Percentiles rank a stretch among this genome's conserved stretches.
Evolutionary conservation across 2,329 filamentous ascomycete genomes (phyloP).

Genomic region (Pyrenophora seminiperda): DNA sequence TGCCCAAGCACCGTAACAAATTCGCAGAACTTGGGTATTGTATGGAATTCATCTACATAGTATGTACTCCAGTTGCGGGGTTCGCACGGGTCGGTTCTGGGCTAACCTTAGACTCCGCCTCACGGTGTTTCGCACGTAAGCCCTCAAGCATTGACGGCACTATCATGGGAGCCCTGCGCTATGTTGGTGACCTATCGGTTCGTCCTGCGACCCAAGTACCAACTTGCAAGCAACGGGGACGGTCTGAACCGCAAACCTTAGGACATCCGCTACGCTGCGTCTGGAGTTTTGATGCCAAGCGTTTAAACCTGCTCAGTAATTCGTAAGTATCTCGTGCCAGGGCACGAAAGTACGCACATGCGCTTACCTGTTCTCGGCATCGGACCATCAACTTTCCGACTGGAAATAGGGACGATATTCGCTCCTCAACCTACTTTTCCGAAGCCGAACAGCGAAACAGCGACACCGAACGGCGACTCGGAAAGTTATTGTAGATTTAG

Average conservation of each 20-base stretch:
- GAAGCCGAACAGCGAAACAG: slow-evolving; percentile 8
- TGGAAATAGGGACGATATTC: slow-evolving; percentile 5
- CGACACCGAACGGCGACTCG: neutral
- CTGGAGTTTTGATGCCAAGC: slow-evolving; percentile 8
- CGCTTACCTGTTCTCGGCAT: slow-evolving; percentile 21
- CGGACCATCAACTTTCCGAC: slow-evolving; percentile 26
- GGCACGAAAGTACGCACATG: slow-evolving; percentile 25
- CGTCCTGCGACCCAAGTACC: neutral
- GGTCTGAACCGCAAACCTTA: slow-evolving; percentile 18
- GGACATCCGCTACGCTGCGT: slow-evolving; percentile 15
- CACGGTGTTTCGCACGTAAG: slow-evolving; percentile 14
- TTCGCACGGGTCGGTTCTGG: slow-evolving; percentile 5
- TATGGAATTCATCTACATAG: neutral
- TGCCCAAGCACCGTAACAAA: neutral
- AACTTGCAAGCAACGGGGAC: neutral
- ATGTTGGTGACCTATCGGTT: neutral
- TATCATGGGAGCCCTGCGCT: slow-evolving; percentile 2
- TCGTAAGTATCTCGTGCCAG: neutral
- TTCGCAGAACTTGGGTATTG: neutral
- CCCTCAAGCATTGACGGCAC: slow-evolving; percentile 3
- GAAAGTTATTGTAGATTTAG: too few relatives aligned
- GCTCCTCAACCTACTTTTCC: neutral
- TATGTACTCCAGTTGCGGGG: slow-evolving; percentile 16
- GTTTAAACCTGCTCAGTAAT: slow-evolving; percentile 9
- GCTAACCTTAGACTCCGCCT: slow-evolving; percentile 18